Percentiles rank a stretch among this genome's conserved stretches.
phyloP scores from a whole-genome alignment of 202 grass and related monocot species.

The Cymbopogon flexuosus region DNA sequence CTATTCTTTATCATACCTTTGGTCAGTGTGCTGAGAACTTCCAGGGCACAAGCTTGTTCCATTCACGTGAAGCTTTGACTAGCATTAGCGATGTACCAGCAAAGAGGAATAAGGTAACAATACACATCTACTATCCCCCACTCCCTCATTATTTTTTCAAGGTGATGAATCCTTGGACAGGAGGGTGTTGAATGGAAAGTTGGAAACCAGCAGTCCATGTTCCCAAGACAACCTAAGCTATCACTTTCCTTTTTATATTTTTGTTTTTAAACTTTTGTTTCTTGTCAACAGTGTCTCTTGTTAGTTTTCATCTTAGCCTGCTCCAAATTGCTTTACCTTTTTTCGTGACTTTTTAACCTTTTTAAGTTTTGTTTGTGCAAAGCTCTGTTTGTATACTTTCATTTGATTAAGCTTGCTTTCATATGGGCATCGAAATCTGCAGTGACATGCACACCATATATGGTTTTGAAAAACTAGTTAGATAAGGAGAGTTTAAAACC shows the following conservation, averaged over 20 bases:
- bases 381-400: neutral
- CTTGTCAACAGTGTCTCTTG: neutral
- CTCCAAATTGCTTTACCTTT: neutral
- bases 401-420: neutral
- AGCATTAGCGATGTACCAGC: slow-evolving; percentile 28
- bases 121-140: neutral
- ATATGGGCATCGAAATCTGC: neutral
- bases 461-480: slow-evolving; percentile 7
- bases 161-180: neutral
- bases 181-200: neutral
- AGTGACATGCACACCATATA: neutral
- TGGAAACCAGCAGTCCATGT: neutral
- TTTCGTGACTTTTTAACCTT: neutral
- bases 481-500: neutral
- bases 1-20: slow-evolving; percentile 78
- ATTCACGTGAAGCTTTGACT: slow-evolving; percentile 26
- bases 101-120: slow-evolving; percentile 54
- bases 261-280: neutral
- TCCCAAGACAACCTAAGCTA: neutral
- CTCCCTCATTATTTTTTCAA: neutral
- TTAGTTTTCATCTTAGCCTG: neutral
- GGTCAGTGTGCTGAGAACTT: slow-evolving; percentile 35
- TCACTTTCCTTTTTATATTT: neutral
- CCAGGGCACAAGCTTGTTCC: slow-evolving; percentile 31
- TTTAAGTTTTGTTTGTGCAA: neutral